phyloP scores from a whole-genome alignment of 2,329 filamentous ascomycete genomes.

The Fusarium sororula region DNA sequence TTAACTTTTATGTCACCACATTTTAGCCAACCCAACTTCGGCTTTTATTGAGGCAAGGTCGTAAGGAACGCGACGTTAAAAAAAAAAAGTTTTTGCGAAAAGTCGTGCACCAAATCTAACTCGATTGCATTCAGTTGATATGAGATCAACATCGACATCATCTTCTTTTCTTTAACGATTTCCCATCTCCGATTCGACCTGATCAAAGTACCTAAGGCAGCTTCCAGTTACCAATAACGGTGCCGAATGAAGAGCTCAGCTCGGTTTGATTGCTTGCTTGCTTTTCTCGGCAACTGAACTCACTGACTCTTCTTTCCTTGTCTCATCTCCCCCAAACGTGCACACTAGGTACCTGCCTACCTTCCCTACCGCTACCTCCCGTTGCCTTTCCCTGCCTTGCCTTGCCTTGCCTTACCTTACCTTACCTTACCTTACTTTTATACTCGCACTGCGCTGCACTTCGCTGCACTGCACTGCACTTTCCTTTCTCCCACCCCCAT shows the following conservation, averaged over 20 bases:
- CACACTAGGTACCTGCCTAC: neutral
- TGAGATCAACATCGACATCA: conserved; percentile 1
- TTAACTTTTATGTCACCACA: neutral
- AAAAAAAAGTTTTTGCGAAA: conserved; percentile 15
- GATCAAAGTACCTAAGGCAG: neutral
- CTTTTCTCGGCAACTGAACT: conserved; percentile 3
- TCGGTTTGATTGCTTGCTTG: neutral
- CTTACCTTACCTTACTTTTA: neutral
- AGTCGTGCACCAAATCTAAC: conserved; percentile 9
- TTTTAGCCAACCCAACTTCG: conserved; percentile 14
- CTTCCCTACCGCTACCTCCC: neutral
- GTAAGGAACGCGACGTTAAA: conserved; percentile 5
- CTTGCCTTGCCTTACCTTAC: neutral
- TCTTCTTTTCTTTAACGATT: neutral
- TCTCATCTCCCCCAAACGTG: conserved; percentile 33
- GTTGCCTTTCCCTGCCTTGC: neutral
- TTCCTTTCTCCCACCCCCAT: conserved; percentile 9
- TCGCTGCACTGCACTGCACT: neutral
- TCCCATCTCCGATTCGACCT: neutral
- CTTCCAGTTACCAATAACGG: neutral
- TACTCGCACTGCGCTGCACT: neutral
- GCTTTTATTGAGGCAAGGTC: conserved; percentile 14
- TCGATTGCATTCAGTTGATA: neutral
- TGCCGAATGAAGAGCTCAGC: neutral
- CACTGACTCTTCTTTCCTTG: neutral